Percentiles rank a stretch among this genome's conserved stretches.
Evolutionary conservation across 495 filamentous ascomycete genomes (phyloP).

Genomic region (Paragyromitra xinjiangensis): DNA sequence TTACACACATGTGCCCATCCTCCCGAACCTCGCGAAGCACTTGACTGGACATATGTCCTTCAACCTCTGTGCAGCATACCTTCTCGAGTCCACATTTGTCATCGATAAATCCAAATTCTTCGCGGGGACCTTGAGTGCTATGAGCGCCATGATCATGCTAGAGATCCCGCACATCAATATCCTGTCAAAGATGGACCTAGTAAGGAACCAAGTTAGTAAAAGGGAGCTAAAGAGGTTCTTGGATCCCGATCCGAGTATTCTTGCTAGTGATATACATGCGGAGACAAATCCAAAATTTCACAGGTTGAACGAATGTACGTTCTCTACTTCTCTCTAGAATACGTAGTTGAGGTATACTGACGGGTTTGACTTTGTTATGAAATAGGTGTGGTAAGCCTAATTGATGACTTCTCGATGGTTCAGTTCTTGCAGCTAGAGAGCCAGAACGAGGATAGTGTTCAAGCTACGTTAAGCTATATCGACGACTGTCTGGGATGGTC

Average conservation of each 20-base stretch:
- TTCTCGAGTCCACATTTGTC: conserved; percentile 93
- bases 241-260: conserved; percentile 75
- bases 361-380: neutral
- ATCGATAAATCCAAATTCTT: conserved; percentile 97
- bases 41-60: conserved; percentile 83
- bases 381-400: conserved; percentile 81
- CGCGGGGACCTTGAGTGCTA: conserved; percentile 90
- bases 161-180: conserved; percentile 96
- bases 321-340: neutral
- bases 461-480: conserved; percentile 90
- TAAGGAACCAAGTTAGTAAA: conserved; percentile 81
- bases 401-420: conserved; percentile 98
- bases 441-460: conserved; percentile 92
- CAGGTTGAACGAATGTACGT: conserved; percentile 55
- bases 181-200: conserved; percentile 94
- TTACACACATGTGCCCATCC: conserved; percentile 93
- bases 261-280: conserved; percentile 55
- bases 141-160: conserved; percentile 98
- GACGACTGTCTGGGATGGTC: conserved; percentile 96
- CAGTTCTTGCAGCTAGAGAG: conserved; percentile 89
- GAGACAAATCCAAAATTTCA: conserved; percentile 58
- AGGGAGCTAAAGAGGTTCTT: conserved; percentile 87
- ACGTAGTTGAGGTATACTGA: neutral
- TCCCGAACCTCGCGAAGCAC: conserved; percentile 84
- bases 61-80: conserved; percentile 91